These are phyloP conservation scores for Penicillium taxi DNA, from an alignment of 495 filamentous ascomycete species.

Conservation along the genomic window DNA sequence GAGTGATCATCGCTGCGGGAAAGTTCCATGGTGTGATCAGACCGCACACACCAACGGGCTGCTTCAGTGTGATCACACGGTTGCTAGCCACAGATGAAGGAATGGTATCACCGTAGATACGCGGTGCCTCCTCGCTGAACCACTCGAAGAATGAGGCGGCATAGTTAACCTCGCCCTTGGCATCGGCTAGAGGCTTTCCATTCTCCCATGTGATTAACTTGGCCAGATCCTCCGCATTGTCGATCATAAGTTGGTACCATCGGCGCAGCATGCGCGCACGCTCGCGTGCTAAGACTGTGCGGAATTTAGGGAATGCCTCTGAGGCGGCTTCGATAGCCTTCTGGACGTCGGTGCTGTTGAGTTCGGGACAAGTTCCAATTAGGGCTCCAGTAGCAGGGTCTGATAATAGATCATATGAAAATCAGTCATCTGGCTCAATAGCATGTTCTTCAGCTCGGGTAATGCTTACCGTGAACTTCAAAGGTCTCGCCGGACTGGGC, in stretches of 20 bases:
- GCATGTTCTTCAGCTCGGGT: neutral
- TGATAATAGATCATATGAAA: constrained; percentile 20
- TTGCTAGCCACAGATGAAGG: constrained; percentile 59
- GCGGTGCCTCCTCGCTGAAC: constrained; percentile 69
- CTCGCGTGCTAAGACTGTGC: constrained; percentile 67
- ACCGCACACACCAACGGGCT: constrained; percentile 89
- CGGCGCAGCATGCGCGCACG: constrained; percentile 73
- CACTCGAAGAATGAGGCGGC: constrained; percentile 70
- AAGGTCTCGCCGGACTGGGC: constrained; percentile 74
- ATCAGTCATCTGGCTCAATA: neutral
- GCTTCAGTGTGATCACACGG: constrained; percentile 68
- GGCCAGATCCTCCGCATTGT: constrained; percentile 81
- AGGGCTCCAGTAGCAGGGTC: constrained; percentile 74
- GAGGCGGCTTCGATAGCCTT: constrained; percentile 69
- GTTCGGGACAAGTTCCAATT: constrained; percentile 80
- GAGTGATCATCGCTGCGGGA: constrained; percentile 85
- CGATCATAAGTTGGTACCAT: constrained; percentile 86
- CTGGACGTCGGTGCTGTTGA: constrained; percentile 64
- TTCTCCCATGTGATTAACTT: constrained; percentile 83
- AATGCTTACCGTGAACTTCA: constrained; percentile 55
- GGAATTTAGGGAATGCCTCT: constrained; percentile 68
- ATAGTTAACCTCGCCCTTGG: constrained; percentile 64
- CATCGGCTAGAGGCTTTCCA: constrained; percentile 64
- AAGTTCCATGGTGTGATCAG: constrained; percentile 98
- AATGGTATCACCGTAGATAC: constrained; percentile 67